These are phyloP conservation scores for Alternaria incomplexa DNA, from an alignment of 2,329 filamentous ascomycete genomes.

Conservation along the genomic window DNA sequence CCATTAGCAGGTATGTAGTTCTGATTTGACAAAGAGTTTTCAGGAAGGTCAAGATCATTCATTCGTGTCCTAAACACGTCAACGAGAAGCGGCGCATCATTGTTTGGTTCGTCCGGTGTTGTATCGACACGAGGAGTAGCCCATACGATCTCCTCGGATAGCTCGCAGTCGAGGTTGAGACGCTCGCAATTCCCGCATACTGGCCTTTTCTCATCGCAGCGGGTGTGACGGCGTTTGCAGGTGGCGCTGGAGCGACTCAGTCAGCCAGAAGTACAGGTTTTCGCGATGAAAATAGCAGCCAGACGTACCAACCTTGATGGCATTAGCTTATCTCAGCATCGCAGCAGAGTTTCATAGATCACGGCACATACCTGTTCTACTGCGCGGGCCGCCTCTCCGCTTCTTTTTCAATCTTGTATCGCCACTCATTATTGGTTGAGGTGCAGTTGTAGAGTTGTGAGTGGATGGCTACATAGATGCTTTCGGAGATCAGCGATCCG, in stretches of 20 bases:
- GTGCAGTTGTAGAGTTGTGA: not conserved
- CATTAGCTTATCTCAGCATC: not conserved
- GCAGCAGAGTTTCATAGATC: not conserved
- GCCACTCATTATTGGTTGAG: not conserved
- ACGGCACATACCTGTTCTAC: constrained; percentile 28
- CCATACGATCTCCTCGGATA: constrained; percentile 28
- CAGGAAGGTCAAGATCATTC: constrained; percentile 25
- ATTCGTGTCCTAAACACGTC: constrained; percentile 37
- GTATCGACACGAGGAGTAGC: constrained; percentile 3
- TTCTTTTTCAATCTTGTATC: constrained; percentile 23
- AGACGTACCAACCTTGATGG: constrained; percentile 8
- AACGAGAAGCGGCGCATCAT: constrained; percentile 11
- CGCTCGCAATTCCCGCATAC: constrained; percentile 42
- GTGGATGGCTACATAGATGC: not conserved
- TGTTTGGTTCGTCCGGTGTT: not conserved
- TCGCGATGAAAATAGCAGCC: not conserved
- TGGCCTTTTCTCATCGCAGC: constrained; percentile 44
- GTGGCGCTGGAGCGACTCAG: constrained; percentile 30
- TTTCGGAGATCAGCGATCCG: not conserved
- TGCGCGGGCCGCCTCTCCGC: constrained; percentile 29
- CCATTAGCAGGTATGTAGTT: constrained; percentile 15
- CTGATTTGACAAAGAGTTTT: constrained; percentile 15
- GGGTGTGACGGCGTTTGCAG: constrained; percentile 42
- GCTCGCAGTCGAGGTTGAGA: constrained; percentile 36
- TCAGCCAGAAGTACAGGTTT: not conserved